These are phyloP conservation scores for Aschersonia sp. DNA, from an alignment of 2,329 filamentous ascomycete species.

Conservation along the genomic window DNA sequence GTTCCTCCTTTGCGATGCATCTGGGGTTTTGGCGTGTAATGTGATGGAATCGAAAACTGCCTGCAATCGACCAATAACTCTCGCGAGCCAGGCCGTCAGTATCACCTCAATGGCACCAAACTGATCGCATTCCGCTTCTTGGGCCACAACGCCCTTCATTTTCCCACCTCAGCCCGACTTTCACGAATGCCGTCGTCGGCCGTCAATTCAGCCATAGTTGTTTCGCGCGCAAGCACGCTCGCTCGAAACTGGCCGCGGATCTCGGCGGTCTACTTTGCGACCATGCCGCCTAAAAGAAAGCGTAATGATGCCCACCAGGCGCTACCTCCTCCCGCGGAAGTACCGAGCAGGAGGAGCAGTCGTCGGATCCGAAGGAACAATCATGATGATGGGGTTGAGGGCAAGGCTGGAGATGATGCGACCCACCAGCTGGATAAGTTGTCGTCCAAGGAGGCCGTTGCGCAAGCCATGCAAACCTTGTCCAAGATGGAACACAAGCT, in stretches of 20 bases:
- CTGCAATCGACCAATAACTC: no score
- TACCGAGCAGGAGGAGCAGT: constrained; percentile 12
- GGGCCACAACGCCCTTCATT: no score
- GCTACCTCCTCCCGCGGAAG: constrained; percentile 8
- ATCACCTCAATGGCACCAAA: no score
- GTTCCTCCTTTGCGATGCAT: neutral
- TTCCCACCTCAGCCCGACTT: neutral
- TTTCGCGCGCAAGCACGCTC: neutral
- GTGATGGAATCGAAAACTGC: no score
- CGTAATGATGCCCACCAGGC: constrained; percentile 10
- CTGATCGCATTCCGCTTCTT: no score
- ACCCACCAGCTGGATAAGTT: neutral
- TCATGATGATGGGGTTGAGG: neutral
- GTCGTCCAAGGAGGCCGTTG: constrained; percentile 13
- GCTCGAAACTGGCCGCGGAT: neutral
- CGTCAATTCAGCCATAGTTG: neutral
- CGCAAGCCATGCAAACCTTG: constrained; percentile 27
- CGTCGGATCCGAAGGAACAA: constrained; percentile 4
- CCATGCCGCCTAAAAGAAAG: constrained; percentile 26
- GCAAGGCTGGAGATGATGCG: neutral
- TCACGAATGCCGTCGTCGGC: neutral
- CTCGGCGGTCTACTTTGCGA: neutral
- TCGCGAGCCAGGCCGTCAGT: no score
- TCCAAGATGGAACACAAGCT: constrained; percentile 34
- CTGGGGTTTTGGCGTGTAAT: no score